Conservation (phyloP, 2,329 filamentous ascomycete genomes). For the Thermomyces lanuginosus region DNA sequence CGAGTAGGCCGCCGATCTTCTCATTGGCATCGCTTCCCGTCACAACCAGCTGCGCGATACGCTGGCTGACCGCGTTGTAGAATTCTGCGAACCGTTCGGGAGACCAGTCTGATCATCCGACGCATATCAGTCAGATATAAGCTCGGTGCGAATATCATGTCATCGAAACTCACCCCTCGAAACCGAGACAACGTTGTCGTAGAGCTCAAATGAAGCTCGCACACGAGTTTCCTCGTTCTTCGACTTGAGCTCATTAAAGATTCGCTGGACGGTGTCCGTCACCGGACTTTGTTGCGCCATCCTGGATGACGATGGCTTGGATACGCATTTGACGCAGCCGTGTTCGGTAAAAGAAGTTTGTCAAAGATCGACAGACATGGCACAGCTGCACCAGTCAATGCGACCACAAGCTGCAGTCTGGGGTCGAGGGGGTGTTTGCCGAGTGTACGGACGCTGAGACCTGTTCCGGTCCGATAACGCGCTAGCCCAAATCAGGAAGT, state of each 20-base stretch:
- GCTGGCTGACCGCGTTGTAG: conserved; percentile 49
- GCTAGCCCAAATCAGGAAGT: too few relatives aligned
- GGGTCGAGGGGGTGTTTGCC: too few relatives aligned
- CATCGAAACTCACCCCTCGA: conserved; percentile 25
- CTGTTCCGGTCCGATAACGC: too few relatives aligned
- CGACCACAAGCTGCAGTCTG: too few relatives aligned
- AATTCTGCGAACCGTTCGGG: conserved; percentile 61
- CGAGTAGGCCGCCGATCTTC: conserved; percentile 78
- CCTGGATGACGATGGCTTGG: conserved; percentile 20
- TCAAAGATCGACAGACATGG: too few relatives aligned
- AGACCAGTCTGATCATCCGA: conserved; percentile 47
- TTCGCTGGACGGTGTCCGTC: conserved; percentile 36
- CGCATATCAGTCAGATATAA: not conserved
- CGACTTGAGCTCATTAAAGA: conserved; percentile 42
- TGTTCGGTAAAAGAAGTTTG: too few relatives aligned
- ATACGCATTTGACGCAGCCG: conserved; percentile 28
- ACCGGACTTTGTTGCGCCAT: conserved; percentile 33
- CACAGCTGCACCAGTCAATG: too few relatives aligned
- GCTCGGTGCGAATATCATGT: conserved; percentile 2
- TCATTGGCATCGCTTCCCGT: conserved; percentile 77
- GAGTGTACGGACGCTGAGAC: too few relatives aligned
- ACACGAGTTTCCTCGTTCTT: conserved; percentile 36
- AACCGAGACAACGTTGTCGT: conserved; percentile 29
- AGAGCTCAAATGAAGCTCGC: conserved; percentile 33
- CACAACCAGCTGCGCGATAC: conserved; percentile 57